Conservation (phyloP, 139 green algal species). For the Chloropicon primus region DNA sequence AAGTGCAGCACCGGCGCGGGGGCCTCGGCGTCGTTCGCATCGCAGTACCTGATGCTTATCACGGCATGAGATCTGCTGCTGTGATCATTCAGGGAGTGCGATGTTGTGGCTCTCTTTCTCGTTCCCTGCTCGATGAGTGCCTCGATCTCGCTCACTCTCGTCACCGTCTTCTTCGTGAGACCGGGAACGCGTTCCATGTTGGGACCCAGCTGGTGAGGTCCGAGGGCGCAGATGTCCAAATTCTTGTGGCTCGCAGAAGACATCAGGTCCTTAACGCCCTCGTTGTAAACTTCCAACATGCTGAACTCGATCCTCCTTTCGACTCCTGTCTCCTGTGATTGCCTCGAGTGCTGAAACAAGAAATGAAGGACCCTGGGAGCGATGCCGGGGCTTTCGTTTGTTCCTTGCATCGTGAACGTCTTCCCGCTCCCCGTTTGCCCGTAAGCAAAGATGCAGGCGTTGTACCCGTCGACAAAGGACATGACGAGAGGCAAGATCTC, state of each 20-base stretch:
- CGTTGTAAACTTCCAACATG: slow-evolving; percentile 69
- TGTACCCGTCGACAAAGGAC: slow-evolving; percentile 74
- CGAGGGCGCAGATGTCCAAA: background rate
- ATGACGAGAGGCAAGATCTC: slow-evolving; percentile 71
- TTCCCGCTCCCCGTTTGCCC: slow-evolving; percentile 63
- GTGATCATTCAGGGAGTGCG: slow-evolving; percentile 77
- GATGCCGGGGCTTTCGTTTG: slow-evolving; percentile 5
- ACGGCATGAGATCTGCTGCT: slow-evolving; percentile 58
- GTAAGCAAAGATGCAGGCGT: slow-evolving; percentile 44
- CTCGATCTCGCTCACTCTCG: slow-evolving; percentile 39
- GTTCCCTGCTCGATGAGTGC: slow-evolving; percentile 32
- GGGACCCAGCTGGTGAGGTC: slow-evolving; percentile 21
- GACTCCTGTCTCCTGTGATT: slow-evolving; percentile 16
- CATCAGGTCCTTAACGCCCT: slow-evolving; percentile 50
- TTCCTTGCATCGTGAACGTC: slow-evolving; percentile 57
- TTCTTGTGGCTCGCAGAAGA: background rate
- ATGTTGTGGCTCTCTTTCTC: slow-evolving; percentile 50
- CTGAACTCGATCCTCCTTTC: slow-evolving; percentile 32
- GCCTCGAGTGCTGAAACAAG: slow-evolving; percentile 23
- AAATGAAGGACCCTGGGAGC: slow-evolving; percentile 47
- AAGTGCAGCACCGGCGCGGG: slow-evolving; percentile 67
- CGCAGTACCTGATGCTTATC: slow-evolving; percentile 38
- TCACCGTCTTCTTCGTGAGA: slow-evolving; percentile 30
- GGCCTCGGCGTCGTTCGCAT: slow-evolving; percentile 28
- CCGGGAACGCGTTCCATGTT: slow-evolving; percentile 32